Percentiles rank a stretch among this genome's conserved stretches.
Evolutionary conservation across 441 rosid species (phyloP).

Genomic region (Corymbia calophylla): DNA sequence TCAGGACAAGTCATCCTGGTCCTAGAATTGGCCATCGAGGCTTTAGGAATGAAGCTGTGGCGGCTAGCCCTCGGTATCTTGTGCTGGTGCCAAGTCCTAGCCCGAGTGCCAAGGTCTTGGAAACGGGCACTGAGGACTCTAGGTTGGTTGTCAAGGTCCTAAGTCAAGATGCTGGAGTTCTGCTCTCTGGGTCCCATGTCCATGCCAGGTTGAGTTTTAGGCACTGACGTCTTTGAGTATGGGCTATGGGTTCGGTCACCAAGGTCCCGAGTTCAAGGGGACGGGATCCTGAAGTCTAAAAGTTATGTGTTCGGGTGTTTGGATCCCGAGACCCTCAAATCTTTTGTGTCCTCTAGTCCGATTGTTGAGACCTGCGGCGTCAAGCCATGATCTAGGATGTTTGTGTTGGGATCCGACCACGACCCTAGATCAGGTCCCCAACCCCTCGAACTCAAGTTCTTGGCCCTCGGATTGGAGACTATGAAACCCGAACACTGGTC

Average conservation of each 20-base stretch:
- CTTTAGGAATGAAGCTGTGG: neutral
- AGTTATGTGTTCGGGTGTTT: neutral
- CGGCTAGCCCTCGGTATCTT: neutral
- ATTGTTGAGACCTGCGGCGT: neutral
- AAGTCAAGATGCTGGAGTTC: neutral
- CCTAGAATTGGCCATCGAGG: neutral
- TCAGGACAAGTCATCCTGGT: neutral
- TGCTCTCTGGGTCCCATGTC: neutral
- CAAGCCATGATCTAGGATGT: neutral
- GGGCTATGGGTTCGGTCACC: neutral
- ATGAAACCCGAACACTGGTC: neutral
- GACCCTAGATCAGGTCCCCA: neutral
- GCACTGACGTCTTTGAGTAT: neutral
- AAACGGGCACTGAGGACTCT: neutral
- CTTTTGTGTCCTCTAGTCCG: rapidly evolving
- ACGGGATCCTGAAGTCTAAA: neutral
- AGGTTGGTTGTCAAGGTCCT: neutral
- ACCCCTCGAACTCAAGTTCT: neutral
- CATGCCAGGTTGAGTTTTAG: neutral
- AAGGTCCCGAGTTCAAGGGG: too few species aligned
- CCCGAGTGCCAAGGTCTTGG: neutral
- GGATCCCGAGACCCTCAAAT: neutral
- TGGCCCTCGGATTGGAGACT: neutral
- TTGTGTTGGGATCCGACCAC: neutral
- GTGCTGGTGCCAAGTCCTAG: neutral